Percentiles rank a stretch among this genome's conserved stretches.
These are phyloP conservation scores for Linum trigynum DNA, from an alignment of 345 rosid species.

Conservation along the genomic window DNA sequence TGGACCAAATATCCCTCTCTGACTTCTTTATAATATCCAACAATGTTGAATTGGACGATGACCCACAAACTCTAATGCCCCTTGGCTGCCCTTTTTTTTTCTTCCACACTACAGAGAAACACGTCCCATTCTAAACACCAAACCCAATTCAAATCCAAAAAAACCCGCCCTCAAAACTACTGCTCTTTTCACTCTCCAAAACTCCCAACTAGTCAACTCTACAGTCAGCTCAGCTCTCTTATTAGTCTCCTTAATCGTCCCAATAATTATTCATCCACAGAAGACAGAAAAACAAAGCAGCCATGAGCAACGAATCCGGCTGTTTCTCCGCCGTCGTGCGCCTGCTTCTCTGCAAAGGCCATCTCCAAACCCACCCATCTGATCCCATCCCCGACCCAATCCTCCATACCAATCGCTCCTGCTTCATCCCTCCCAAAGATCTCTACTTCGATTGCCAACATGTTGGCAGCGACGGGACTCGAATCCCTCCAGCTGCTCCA, in stretches of 20 bases:
- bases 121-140: background rate
- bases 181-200: too few relatives aligned
- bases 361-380: conserved; percentile 66
- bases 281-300: background rate
- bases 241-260: too few relatives aligned
- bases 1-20: too few relatives aligned
- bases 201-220: background rate
- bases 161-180: background rate
- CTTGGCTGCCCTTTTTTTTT: background rate
- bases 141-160: background rate
- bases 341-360: conserved; percentile 51
- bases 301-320: conserved; percentile 42
- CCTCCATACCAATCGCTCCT: too few relatives aligned
- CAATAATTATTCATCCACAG: too few relatives aligned
- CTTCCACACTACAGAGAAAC: background rate
- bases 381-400: conserved; percentile 20
- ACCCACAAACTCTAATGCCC: background rate
- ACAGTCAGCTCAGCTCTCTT: background rate
- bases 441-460: conserved; percentile 10
- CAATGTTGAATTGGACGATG: too few relatives aligned
- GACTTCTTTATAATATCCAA: too few relatives aligned
- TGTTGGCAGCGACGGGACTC: conserved; percentile 1
- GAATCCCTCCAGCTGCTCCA: conserved; percentile 16
- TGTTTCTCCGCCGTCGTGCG: conserved; percentile 53
- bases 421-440: conserved; percentile 11